phyloP scores from a whole-genome alignment of 345 rosid species.

The Gossypium thurberi region DNA sequence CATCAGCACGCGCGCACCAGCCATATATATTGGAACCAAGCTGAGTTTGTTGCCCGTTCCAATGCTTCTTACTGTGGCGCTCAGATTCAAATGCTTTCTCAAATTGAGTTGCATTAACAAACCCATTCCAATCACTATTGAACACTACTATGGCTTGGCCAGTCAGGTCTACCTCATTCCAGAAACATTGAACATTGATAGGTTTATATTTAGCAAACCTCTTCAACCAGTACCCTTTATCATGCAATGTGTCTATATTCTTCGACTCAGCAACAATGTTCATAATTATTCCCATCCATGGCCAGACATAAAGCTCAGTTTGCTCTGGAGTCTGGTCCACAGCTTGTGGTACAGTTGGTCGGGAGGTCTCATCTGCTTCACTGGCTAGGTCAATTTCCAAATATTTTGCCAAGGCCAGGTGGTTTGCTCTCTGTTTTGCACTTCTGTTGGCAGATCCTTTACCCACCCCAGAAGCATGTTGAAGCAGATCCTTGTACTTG shows the following conservation, averaged over 20 bases:
- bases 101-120: constrained; percentile 44
- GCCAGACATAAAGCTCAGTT: constrained; percentile 58
- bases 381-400: constrained; percentile 51
- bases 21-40: constrained; percentile 46
- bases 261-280: constrained; percentile 28
- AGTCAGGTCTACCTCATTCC: constrained; percentile 30
- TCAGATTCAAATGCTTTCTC: constrained; percentile 53
- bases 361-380: constrained; percentile 34
- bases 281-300: constrained; percentile 73
- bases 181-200: constrained; percentile 38
- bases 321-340: constrained; percentile 22
- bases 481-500: constrained; percentile 68
- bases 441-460: constrained; percentile 71
- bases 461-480: constrained; percentile 82
- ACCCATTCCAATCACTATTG: constrained; percentile 57
- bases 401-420: constrained; percentile 66
- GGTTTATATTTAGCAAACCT: constrained; percentile 57
- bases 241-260: constrained; percentile 17
- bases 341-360: constrained; percentile 19
- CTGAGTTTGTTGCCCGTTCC: constrained; percentile 32
- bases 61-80: constrained; percentile 44
- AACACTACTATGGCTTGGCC: constrained; percentile 57
- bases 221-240: constrained; percentile 47
- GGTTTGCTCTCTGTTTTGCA: constrained; percentile 69
- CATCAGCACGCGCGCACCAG: constrained; percentile 81